phyloP scores from a whole-genome alignment of 2,329 filamentous ascomycete species.

The Capronia epimyces region DNA sequence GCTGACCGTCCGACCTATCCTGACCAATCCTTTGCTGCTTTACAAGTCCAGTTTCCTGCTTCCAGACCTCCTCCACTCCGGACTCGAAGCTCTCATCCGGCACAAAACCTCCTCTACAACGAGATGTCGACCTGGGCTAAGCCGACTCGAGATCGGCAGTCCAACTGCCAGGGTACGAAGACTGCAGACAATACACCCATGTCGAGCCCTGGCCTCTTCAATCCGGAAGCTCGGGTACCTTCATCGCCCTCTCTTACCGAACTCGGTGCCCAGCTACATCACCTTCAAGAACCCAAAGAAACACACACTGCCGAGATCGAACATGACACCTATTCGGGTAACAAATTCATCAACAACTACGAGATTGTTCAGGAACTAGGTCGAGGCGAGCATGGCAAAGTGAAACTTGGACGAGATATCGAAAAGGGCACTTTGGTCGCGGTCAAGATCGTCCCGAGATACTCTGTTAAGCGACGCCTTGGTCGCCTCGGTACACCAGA shows the following conservation, averaged over 20 bases:
- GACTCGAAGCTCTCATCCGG: constrained; percentile 42
- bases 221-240: constrained; percentile 32
- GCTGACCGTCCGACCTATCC: constrained; percentile 40
- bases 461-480: constrained; percentile 87
- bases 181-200: constrained; percentile 46
- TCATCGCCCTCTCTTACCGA: constrained; percentile 34
- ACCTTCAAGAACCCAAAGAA: constrained; percentile 71
- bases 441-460: constrained; percentile 97
- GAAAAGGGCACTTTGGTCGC: constrained; percentile 74
- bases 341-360: constrained; percentile 96
- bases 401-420: constrained; percentile 84
- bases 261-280: constrained; percentile 61
- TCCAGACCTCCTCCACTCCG: constrained; percentile 39
- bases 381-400: constrained; percentile 92
- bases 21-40: constrained; percentile 44
- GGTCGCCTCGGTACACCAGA: constrained; percentile 66
- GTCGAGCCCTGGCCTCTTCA: constrained; percentile 44
- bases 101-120: constrained; percentile 32
- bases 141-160: constrained; percentile 21
- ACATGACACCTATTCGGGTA: constrained; percentile 78
- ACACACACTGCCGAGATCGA: constrained; percentile 90
- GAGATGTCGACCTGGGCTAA: constrained; percentile 28
- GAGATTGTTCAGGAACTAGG: constrained; percentile 95
- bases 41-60: constrained; percentile 42
- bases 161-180: constrained; percentile 28